A percentile compares a stretch with the other conserved stretches of the same genome.
Conservation (phyloP, 179 eudicot species). For the Sideroxylon spinosum region DNA sequence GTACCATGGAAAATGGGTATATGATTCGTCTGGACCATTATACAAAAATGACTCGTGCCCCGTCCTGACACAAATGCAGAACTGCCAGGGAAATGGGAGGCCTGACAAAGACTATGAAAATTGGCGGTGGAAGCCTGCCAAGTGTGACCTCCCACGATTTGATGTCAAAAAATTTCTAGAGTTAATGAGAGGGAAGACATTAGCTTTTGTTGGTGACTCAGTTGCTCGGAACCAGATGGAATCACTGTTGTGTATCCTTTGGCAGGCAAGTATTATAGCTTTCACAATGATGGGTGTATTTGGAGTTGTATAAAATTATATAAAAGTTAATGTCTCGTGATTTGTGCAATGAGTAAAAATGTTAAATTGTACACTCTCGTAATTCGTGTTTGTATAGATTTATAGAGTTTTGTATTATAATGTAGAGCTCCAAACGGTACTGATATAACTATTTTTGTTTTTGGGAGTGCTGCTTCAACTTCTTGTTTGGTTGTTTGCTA, state of each 20-base stretch:
- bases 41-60: constrained; percentile 70
- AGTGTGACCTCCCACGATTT: constrained; percentile 76
- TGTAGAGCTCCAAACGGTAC: no score
- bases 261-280: constrained; percentile 57
- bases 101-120: constrained; percentile 80
- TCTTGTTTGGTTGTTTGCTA: not conserved
- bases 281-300: no score
- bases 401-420: no score
- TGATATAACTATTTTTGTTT: not conserved
- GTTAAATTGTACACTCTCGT: no score
- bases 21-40: constrained; percentile 54
- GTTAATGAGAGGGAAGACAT: constrained; percentile 82
- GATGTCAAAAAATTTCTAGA: constrained; percentile 66
- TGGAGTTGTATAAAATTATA: no score
- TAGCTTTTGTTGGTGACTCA: constrained; percentile 86
- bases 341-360: no score
- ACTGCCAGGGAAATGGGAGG: constrained; percentile 83
- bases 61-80: constrained; percentile 64
- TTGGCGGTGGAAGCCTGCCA: constrained; percentile 81
- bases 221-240: constrained; percentile 95
- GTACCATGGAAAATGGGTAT: constrained; percentile 67
- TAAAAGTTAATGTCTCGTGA: no score
- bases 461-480: not conserved
- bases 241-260: constrained; percentile 70
- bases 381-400: no score